Evolutionary conservation across 108 stramenopile species (phyloP).

Genomic region (Cyclotella cryptica): DNA sequence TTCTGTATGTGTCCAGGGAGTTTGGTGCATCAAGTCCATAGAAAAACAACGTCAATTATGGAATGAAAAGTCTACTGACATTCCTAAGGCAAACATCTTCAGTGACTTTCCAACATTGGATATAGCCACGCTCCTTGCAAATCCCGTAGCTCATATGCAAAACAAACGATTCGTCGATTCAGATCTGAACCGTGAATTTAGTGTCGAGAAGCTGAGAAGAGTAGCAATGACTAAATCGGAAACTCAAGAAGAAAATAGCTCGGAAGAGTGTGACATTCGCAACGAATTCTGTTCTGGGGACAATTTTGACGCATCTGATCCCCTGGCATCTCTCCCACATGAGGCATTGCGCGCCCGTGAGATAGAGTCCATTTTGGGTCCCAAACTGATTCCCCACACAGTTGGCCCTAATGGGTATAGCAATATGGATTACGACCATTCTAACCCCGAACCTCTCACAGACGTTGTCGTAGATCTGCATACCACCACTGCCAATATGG

Average conservation of each 20-base stretch:
- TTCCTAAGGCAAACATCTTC: conserved; percentile 17
- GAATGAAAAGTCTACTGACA: not conserved
- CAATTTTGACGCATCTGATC: not conserved
- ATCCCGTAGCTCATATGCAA: conserved; percentile 73
- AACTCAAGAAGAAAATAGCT: conserved; percentile 3
- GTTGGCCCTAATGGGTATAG: too few relatives aligned
- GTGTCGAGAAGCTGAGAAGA: conserved; percentile 46
- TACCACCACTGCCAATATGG: conserved; percentile 88
- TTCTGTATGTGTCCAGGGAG: conserved; percentile 41
- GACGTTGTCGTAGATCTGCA: conserved; percentile 87
- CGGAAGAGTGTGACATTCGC: conserved; percentile 27
- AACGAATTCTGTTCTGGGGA: conserved; percentile 25
- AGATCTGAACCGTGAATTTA: conserved; percentile 88
- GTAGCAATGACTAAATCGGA: conserved; percentile 4
- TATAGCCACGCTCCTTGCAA: conserved; percentile 69
- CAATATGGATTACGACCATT: conserved; percentile 2
- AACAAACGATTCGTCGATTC: conserved; percentile 82
- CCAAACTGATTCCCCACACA: too few relatives aligned
- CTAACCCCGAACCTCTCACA: conserved; percentile 35
- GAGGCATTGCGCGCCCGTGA: conserved; percentile 76
- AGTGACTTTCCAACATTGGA: conserved; percentile 50
- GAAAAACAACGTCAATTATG: conserved; percentile 25
- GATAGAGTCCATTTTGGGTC: conserved; percentile 74
- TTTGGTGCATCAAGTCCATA: conserved; percentile 75
- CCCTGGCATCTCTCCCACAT: conserved; percentile 29